A percentile compares a stretch with the other conserved stretches of the same genome.
Conservation (phyloP, 345 rosid genomes). For the Camelina neglecta region DNA sequence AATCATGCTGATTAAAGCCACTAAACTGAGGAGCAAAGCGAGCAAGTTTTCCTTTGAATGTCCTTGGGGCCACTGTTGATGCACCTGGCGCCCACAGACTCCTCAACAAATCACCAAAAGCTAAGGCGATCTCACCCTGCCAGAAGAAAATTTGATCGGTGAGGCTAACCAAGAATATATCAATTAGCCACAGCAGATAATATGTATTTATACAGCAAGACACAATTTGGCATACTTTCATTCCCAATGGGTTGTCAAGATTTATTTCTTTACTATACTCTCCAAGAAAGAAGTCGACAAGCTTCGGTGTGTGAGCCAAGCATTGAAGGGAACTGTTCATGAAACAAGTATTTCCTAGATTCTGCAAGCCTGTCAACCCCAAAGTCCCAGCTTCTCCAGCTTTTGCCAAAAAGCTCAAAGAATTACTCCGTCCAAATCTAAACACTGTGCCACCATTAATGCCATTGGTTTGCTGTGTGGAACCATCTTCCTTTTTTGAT, state of each 20-base stretch:
- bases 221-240: constrained; percentile 67
- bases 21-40: constrained; percentile 95
- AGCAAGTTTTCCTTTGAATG: constrained; percentile 93
- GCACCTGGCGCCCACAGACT: constrained; percentile 97
- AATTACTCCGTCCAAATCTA: constrained; percentile 50
- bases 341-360: constrained; percentile 98
- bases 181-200: constrained; percentile 14
- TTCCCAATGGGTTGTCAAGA: constrained; percentile 87
- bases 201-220: constrained; percentile 29
- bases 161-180: constrained; percentile 17
- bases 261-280: constrained; percentile 90
- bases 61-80: constrained; percentile 79
- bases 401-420: constrained; percentile 59
- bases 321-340: constrained; percentile 98
- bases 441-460: constrained; percentile 53
- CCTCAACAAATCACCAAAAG: constrained; percentile 91
- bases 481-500: constrained; percentile 71
- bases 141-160: constrained; percentile 33
- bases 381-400: constrained; percentile 90
- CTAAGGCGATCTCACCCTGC: constrained; percentile 96
- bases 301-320: constrained; percentile 97
- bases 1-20: constrained; percentile 99
- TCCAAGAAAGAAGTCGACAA: constrained; percentile 92
- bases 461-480: constrained; percentile 61
- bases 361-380: constrained; percentile 95